Percentiles rank a stretch among this genome's conserved stretches.
Conservation (phyloP, 1,284 basidiomycete species). For the Cutaneotrichosporon cavernicola region DNA sequence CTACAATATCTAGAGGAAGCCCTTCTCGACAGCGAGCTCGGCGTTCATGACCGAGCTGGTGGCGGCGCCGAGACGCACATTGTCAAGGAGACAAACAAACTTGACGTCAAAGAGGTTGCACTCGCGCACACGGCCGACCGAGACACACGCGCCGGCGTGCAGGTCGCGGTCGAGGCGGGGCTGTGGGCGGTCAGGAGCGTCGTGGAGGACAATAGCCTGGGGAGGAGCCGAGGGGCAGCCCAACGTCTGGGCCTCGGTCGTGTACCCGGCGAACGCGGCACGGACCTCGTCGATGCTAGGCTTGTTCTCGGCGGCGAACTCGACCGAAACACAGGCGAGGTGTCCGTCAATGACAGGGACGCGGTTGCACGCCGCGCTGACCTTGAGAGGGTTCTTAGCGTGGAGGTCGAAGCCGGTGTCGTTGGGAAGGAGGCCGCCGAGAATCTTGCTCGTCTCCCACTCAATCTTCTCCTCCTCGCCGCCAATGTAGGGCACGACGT, state of each 20-base stretch:
- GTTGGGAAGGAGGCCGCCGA: conserved; percentile 70
- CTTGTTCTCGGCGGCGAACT: conserved; percentile 70
- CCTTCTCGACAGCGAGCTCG: conserved; percentile 85
- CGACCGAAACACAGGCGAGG: conserved; percentile 80
- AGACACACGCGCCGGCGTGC: conserved; percentile 88
- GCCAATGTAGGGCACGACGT: conserved; percentile 90
- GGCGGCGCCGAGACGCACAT: conserved; percentile 93
- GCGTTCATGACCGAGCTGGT: conserved; percentile 98
- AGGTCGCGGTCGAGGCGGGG: conserved; percentile 87
- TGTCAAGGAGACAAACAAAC: conserved; percentile 92
- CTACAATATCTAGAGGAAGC: conserved; percentile 54
- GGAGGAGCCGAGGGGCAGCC: conserved; percentile 82
- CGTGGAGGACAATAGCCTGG: conserved; percentile 86
- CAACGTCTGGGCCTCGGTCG: conserved; percentile 73
- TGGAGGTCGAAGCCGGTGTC: conserved; percentile 79
- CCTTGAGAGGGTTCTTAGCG: conserved; percentile 68
- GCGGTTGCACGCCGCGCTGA: conserved; percentile 88
- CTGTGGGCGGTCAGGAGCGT: conserved; percentile 90
- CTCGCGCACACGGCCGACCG: conserved; percentile 85
- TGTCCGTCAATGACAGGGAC: conserved; percentile 94
- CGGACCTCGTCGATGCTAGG: conserved; percentile 85
- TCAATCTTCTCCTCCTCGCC: conserved; percentile 94
- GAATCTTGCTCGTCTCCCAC: conserved; percentile 96
- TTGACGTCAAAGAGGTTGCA: conserved; percentile 92
- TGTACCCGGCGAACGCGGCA: conserved; percentile 73